Percentiles rank a stretch among this genome's conserved stretches.
Evolutionary conservation across 305 asterid species (phyloP).

Genomic region (Solanum aculeatissimum): DNA sequence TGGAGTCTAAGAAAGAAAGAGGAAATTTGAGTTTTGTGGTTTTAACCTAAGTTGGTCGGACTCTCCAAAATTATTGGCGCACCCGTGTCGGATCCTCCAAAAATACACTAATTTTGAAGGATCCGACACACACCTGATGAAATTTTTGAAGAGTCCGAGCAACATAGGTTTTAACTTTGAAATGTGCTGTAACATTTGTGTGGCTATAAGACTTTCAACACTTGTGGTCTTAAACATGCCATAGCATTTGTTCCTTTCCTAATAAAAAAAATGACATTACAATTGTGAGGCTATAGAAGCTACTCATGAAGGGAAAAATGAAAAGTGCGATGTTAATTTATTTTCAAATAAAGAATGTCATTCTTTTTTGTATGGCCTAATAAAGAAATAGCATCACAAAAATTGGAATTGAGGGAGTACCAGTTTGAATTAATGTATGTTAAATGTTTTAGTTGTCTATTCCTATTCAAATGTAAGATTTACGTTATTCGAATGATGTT

Average conservation of each 20-base stretch:
- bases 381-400: neutral
- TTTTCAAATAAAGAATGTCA: neutral
- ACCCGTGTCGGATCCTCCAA: no score
- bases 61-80: no score
- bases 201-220: neutral
- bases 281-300: neutral
- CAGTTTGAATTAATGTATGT: neutral
- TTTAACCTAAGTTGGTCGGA: no score
- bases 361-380: neutral
- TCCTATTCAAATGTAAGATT: neutral
- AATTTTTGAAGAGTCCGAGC: no score
- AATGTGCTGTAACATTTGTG: neutral
- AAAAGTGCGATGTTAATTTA: neutral
- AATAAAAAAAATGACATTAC: neutral
- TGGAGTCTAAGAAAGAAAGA: neutral
- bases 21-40: neutral
- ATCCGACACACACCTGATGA: no score
- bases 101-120: no score
- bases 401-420: neutral
- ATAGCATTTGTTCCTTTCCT: neutral
- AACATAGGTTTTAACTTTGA: neutral
- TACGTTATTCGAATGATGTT: neutral
- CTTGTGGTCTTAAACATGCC: neutral
- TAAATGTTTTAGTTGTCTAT: neutral
- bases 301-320: neutral